Evolutionary conservation across 1,284 basidiomycete species (phyloP), one percentile per base, ranked within the genome.

Genomic region (Naganishia cerealis): DNA sequence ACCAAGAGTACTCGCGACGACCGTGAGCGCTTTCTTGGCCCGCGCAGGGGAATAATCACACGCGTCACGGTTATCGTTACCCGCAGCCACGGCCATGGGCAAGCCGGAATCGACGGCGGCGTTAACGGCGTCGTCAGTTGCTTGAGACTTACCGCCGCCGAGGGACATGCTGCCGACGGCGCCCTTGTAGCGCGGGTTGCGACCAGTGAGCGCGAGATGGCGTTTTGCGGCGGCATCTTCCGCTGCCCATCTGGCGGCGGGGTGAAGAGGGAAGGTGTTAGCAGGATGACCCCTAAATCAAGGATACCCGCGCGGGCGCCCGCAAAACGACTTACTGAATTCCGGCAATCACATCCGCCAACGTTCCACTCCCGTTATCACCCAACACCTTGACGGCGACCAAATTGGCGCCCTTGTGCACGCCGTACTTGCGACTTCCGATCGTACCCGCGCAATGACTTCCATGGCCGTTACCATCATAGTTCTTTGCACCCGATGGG

Each of bases 341-440:
- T 78, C 94, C 94, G 21, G 84, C 86, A 66, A 98, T 85, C 74
- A 98, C 95, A 76, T 98, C 94, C 59, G 90, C 89, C 92, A 96
- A 97, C 70, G 89, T 86, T n/a, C 96, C 96, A 70, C 88, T 90
- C 56, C 96, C 96, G 75, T 93, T 90, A 63, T 89, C 87, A 36
- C 93, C 92, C 65, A 99, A 87, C 26, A 99, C 96, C 86, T 99
- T 99, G 83, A 99, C 95, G 59, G 96, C 96, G 72, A 93, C 87
- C 72, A 99, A 26, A 70, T 90, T 86, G 57, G 94, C 94, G 73
- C 86, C 86, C 87, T 98, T 99, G 67, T 96, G 94, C 56, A 99
- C 92, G 82, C 96, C 96, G 76, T 91, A 95, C 77, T 84, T 88
- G 75, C 81, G 80, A 18, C 89, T 90, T 24, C 86, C 92, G 70